Percentiles rank a stretch among this genome's conserved stretches.
phyloP scores from a whole-genome alignment of 768 basidiomycete genomes.

The Exsudoporus frostii region DNA sequence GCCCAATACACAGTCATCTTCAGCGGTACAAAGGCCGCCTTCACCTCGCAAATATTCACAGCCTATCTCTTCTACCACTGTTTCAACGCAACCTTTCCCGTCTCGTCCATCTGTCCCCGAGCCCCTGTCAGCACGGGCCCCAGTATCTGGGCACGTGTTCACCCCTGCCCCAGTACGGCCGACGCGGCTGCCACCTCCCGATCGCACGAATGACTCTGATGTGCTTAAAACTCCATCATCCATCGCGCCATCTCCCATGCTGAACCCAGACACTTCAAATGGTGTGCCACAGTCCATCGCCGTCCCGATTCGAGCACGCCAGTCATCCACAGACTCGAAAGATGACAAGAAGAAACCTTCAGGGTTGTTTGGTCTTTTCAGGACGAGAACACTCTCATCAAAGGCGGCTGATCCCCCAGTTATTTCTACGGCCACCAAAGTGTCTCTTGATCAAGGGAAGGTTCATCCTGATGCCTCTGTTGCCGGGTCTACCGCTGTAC shows the following conservation, averaged over 20 bases:
- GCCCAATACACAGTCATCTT: constrained; percentile 24
- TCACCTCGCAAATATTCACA: constrained; percentile 31
- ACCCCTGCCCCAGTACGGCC: constrained; percentile 31
- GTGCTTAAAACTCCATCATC: constrained; percentile 65
- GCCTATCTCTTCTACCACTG: constrained; percentile 21
- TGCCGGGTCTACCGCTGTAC: not conserved
- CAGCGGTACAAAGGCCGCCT: constrained; percentile 20
- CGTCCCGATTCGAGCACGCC: constrained; percentile 22
- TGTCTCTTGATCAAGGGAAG: constrained; percentile 22
- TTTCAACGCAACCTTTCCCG: constrained; percentile 31
- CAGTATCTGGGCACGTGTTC: constrained; percentile 30
- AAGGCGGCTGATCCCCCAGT: constrained; percentile 26
- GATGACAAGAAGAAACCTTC: constrained; percentile 32
- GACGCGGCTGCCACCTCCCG: constrained; percentile 21
- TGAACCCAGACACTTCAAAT: constrained; percentile 33
- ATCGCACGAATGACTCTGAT: constrained; percentile 45
- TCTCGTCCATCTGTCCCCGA: constrained; percentile 20
- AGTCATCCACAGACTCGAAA: constrained; percentile 31
- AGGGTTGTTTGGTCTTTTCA: constrained; percentile 31
- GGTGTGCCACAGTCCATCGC: constrained; percentile 5
- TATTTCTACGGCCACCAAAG: constrained; percentile 18
- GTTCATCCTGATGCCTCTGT: constrained; percentile 5
- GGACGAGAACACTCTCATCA: constrained; percentile 30
- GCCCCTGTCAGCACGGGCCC: constrained; percentile 22
- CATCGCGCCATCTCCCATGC: constrained; percentile 47